phyloP scores from a whole-genome alignment of 352 stramenopile species.

The Hyaloperonospora brassicae region DNA sequence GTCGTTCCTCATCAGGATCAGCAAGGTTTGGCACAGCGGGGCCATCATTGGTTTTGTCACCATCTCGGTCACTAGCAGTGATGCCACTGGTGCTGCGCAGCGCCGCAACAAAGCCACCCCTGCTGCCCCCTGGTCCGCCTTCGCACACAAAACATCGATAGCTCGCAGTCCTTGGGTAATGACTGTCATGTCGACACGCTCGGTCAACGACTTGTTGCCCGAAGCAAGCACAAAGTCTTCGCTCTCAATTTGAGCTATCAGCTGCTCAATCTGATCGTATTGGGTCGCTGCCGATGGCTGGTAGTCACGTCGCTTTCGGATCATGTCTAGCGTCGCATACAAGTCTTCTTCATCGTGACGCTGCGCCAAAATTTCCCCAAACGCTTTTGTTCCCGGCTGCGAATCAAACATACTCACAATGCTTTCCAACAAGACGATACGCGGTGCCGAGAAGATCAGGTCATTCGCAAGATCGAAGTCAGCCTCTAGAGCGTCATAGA shows the following conservation, averaged over 20 bases:
- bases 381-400: conserved; percentile 34
- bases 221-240: conserved; percentile 4
- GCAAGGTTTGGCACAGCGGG: conserved; percentile 54
- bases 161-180: conserved; percentile 30
- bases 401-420: conserved; percentile 49
- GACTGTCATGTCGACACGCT: conserved; percentile 18
- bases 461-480: conserved; percentile 30
- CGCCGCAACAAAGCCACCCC: conserved; percentile 34
- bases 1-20: conserved; percentile 54
- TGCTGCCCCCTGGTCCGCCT: conserved; percentile 31
- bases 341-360: conserved; percentile 28
- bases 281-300: conserved; percentile 35
- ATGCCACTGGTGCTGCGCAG: conserved; percentile 34
- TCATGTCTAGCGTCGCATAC: conserved; percentile 18
- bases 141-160: conserved; percentile 40
- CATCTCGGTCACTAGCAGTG: conserved; percentile 30
- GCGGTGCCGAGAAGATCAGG: conserved; percentile 35
- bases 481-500: conserved; percentile 37
- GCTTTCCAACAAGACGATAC: conserved; percentile 29
- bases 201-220: conserved; percentile 15
- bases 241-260: conserved; percentile 26
- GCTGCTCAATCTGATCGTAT: conserved; percentile 45
- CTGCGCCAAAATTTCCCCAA: conserved; percentile 36
- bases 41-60: conserved; percentile 57
- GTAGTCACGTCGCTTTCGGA: conserved; percentile 36